phyloP scores from a whole-genome alignment of 1,284 basidiomycete species.

The Trichosporon coremiiforme region DNA sequence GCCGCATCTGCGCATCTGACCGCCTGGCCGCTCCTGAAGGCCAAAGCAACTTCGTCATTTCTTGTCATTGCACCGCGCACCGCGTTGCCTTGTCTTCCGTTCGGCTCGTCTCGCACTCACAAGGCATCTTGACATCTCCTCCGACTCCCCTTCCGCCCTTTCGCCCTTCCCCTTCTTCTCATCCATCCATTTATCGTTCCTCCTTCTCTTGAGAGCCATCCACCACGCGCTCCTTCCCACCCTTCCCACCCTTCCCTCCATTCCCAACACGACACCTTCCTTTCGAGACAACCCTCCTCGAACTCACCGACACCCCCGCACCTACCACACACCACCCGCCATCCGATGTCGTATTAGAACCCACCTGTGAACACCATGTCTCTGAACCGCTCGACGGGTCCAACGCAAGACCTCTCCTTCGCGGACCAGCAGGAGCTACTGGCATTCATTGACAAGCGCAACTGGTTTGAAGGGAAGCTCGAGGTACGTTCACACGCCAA shows the following conservation, averaged over 20 bases:
- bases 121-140: not conserved
- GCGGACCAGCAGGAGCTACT: conserved; percentile 57
- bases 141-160: not conserved
- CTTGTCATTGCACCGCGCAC: conserved; percentile 4
- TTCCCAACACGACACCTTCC: conserved; percentile 5
- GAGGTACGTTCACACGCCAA: conserved; percentile 61
- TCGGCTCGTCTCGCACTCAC: not conserved
- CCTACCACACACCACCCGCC: not conserved
- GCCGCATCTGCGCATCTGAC: not conserved
- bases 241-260: not conserved
- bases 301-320: not conserved
- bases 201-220: not conserved
- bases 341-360: not conserved
- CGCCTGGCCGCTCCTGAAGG: not conserved
- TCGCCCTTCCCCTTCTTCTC: not conserved
- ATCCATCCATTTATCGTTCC: not conserved
- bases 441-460: conserved; percentile 65
- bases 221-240: not conserved
- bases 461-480: conserved; percentile 88
- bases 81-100: not conserved
- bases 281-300: not conserved
- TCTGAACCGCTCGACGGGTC: not conserved
- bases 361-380: conserved; percentile 7
- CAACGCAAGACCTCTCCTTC: conserved; percentile 40
- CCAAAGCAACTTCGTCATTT: conserved; percentile 15